phyloP scores from a whole-genome alignment of 2,329 filamentous ascomycete genomes.

The Stylonectria norvegica region DNA sequence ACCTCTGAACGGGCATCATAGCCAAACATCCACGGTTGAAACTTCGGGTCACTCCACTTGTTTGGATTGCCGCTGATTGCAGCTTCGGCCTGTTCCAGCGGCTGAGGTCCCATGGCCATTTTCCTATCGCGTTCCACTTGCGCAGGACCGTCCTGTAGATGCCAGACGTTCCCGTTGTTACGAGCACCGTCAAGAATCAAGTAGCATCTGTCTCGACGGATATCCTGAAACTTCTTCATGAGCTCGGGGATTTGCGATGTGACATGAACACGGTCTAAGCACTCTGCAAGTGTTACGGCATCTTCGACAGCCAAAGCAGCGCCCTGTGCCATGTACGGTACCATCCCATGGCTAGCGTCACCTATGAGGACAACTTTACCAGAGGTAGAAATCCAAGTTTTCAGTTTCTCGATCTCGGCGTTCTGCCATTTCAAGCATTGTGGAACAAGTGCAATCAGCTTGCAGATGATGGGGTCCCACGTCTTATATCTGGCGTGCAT shows the following conservation, averaged over 20 bases:
- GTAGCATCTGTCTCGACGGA: too few species aligned
- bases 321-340: constrained; percentile 9
- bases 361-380: constrained; percentile 31
- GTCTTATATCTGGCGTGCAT: constrained; percentile 24
- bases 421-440: constrained; percentile 47
- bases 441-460: constrained; percentile 32
- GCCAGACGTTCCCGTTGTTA: too few species aligned
- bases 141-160: too few species aligned
- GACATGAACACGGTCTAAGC: neutral
- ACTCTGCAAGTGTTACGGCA: constrained; percentile 1
- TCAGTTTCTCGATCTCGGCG: constrained; percentile 39
- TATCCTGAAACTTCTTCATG: constrained; percentile 5
- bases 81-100: too few species aligned
- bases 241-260: neutral
- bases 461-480: constrained; percentile 37
- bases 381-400: constrained; percentile 38
- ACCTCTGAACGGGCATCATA: too few species aligned
- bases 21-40: too few species aligned
- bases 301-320: constrained; percentile 5
- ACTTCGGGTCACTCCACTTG: too few species aligned
- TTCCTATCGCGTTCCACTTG: too few species aligned
- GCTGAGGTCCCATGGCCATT: too few species aligned
- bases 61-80: too few species aligned
- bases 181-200: too few species aligned
- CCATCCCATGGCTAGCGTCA: constrained; percentile 5